Evolutionary conservation across 2,329 filamentous ascomycete genomes (phyloP), one percentile per base, ranked within the genome.

Genomic region (Dothiorella sarmentorum): DNA sequence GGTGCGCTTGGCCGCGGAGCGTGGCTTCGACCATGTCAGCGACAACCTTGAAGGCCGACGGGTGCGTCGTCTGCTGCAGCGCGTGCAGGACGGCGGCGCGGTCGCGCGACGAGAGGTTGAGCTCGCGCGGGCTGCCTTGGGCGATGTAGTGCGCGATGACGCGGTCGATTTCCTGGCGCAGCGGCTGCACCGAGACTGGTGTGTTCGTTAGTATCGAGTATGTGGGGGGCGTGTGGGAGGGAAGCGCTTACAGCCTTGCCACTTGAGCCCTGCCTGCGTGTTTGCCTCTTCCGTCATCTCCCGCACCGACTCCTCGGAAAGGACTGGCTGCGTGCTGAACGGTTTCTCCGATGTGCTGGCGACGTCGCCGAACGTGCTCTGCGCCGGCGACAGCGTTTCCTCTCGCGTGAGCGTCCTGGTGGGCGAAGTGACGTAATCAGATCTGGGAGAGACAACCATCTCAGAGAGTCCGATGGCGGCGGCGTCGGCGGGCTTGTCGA

Each of bases 61-160:
- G 90, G 68, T 93, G 89, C 0, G 89, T 93, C 0, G 89, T 93
- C 71, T 85, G 80, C 24, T 88, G 82, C 2, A 93, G 79, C 0
- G 88, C 88, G 62, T 87, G 84, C 4, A 92, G 75, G 1, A 86
- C 76, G 4, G 80, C 76, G 61, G 81, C 82, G 35, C 83, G 82
- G 67, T 90, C 85, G 31, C 82, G 80, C 11, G 80, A 77, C 0
- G 88, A 88, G 7, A 93, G 78, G 67, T 93, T 93, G 56, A 93
- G 81, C 67, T 91, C 85, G 26, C 89, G 83, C 4, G 85, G 80
- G 3, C 84, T 80, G 51, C 80, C 82, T 59, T 87, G 82, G 66
- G 84, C 82, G 65, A 94, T 82, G 73, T 93, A 94, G 24, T 86
- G 89, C 13, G 85, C 82, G 63, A 92, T 85, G 61, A 93, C 84